Conservation (phyloP, 345 rosid genomes). For the Hirschfeldia incana region DNA sequence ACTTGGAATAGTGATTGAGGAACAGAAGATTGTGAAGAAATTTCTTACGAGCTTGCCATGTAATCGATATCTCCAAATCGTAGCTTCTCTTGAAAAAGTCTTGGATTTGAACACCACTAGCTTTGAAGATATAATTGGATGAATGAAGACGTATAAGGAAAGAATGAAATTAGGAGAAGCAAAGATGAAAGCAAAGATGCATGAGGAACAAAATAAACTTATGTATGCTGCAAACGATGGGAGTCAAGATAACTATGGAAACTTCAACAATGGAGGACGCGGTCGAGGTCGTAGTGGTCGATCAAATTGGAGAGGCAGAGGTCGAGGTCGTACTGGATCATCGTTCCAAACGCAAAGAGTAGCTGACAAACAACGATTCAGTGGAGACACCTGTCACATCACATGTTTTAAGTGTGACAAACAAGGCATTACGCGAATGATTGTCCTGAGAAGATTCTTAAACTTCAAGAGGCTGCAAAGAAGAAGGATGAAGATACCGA, state of each 20-base stretch:
- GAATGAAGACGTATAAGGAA: background rate
- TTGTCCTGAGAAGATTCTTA: background rate
- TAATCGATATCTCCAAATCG: background rate
- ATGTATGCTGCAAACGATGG: background rate
- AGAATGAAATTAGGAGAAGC: background rate
- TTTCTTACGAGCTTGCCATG: background rate
- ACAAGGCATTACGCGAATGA: background rate
- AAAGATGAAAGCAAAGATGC: background rate
- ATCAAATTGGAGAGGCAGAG: background rate
- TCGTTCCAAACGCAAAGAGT: background rate
- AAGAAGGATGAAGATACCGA: background rate
- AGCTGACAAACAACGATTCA: background rate
- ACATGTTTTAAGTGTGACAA: background rate
- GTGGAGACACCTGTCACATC: background rate
- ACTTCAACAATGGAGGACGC: background rate
- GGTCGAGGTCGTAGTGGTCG: background rate
- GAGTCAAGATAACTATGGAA: background rate
- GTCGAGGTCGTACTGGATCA: background rate
- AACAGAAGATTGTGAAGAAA: background rate
- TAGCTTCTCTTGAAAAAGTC: background rate
- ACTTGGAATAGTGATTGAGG: background rate
- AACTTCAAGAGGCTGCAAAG: background rate
- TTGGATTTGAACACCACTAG: background rate
- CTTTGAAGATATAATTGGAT: background rate
- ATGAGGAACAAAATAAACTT: background rate